Evolutionary conservation across 1,139 yeast genomes (phyloP), one percentile per base, ranked within the genome.

Genomic region (Casaregolazyma lundiana): DNA sequence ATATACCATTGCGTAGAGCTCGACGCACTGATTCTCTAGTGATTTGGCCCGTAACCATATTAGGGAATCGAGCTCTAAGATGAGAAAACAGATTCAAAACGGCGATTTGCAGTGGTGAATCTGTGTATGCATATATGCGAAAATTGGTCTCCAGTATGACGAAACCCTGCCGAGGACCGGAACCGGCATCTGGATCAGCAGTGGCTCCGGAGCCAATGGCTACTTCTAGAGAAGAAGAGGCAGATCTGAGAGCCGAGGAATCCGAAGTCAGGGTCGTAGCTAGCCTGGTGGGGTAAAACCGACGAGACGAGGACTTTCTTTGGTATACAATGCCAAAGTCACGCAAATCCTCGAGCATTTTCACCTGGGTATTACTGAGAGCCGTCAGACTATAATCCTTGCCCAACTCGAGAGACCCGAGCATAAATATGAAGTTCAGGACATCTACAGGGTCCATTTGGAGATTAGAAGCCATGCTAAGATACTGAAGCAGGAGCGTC

Each of bases 361-460:
- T 80, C 36, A 80, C 68, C 64, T 94, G 97, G 0, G 97, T 89
- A 29, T 77, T 84, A 53, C 88, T 82, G 47, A 92, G 67, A 38
- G 82, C 81, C 3, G 79, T 69, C 1, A 84, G 76, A 0, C 88
- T 77, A 60, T 94, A 92, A 42, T 90, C 88, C 55, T 84, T 82
- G 0, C 98, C 98, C 26, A 90, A 70, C 59, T 92, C 97, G 44
- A 94, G 71, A 2, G 96, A 87, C 2, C 98, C 98, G 41, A 92
- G 70, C 77, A 90, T 84, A 67, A 92, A 94, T 15, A 92, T 84
- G 63, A 92, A 92, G 63, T 92, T 90, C 40, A 92, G 72, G 36
- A 92, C 96, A 61, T 94, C 98, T 21, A 92, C 98, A 0, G 96
- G 94, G 65, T 92, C 96, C 96, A 90, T 87, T 59, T 85, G 80